Evolutionary conservation across 176 grass and related monocot genomes (phyloP).

Genomic region (Oryza brachyantha): DNA sequence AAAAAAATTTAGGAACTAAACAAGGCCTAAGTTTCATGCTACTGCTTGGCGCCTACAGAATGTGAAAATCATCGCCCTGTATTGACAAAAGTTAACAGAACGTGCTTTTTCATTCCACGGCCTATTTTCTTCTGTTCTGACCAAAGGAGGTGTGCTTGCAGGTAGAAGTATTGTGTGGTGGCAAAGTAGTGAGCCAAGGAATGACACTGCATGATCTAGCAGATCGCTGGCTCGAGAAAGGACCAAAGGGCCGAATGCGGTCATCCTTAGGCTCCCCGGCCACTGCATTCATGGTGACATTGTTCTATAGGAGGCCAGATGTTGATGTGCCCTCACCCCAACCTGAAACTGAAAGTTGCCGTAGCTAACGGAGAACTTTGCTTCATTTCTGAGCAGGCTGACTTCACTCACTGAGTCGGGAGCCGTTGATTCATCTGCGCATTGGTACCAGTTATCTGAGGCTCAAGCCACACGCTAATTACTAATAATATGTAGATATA

Average conservation of each 20-base stretch:
- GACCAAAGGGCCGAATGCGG: slow-evolving; percentile 32
- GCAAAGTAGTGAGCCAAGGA: slow-evolving; percentile 31
- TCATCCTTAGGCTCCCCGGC: slow-evolving; percentile 35
- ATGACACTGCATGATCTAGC: slow-evolving; percentile 36
- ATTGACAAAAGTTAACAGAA: background rate
- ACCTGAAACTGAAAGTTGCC: slow-evolving; percentile 10
- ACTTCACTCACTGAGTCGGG: background rate
- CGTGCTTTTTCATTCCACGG: too few relatives aligned
- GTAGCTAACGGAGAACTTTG: background rate
- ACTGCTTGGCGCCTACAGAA: background rate
- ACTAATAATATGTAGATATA: slow-evolving; percentile 24
- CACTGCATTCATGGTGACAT: slow-evolving; percentile 22
- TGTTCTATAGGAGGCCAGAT: slow-evolving; percentile 43
- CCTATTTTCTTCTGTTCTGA: background rate
- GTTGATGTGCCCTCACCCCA: background rate
- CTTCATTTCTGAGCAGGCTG: background rate
- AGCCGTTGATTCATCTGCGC: background rate
- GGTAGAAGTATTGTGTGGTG: slow-evolving; percentile 39
- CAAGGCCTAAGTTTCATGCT: slow-evolving; percentile 20
- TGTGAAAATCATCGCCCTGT: background rate
- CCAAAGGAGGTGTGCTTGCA: slow-evolving; percentile 34
- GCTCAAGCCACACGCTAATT: background rate
- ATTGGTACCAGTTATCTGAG: background rate
- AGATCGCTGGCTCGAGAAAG: slow-evolving; percentile 35
- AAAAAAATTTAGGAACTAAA: too few relatives aligned